Conservation (phyloP, 2,329 filamentous ascomycete species). For the Xenosphaeropsis pyriputrescens region DNA sequence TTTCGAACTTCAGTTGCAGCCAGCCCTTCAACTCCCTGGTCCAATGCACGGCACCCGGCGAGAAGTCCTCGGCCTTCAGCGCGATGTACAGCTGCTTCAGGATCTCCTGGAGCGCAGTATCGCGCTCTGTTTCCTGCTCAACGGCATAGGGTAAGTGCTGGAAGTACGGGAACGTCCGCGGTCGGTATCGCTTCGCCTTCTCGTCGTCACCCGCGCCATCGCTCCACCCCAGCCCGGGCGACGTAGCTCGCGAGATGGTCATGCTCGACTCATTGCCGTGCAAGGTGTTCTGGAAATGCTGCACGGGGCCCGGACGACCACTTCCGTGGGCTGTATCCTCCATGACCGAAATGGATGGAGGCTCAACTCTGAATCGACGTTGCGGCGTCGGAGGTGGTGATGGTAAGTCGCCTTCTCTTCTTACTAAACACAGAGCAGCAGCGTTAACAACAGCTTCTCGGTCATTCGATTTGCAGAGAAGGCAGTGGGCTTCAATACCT, state of each 20-base stretch:
- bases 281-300: slow-evolving; percentile 12
- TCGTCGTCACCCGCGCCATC: slow-evolving; percentile 32
- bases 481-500: too few species aligned
- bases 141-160: slow-evolving; percentile 77
- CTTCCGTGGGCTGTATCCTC: slow-evolving; percentile 6
- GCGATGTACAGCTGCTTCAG: slow-evolving; percentile 88
- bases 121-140: slow-evolving; percentile 65
- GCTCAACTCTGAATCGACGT: too few species aligned
- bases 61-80: slow-evolving; percentile 84
- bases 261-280: slow-evolving; percentile 27
- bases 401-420: background rate
- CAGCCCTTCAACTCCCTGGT: slow-evolving; percentile 90
- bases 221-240: slow-evolving; percentile 52
- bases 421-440: background rate
- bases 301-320: slow-evolving; percentile 12
- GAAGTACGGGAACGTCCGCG: slow-evolving; percentile 88
- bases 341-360: too few species aligned
- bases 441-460: background rate
- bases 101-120: slow-evolving; percentile 71
- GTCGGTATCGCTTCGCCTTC: slow-evolving; percentile 53
- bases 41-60: slow-evolving; percentile 89
- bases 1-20: slow-evolving; percentile 95
- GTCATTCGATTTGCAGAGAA: too few species aligned
- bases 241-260: slow-evolving; percentile 73
- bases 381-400: too few species aligned